phyloP scores from a whole-genome alignment of 2,329 filamentous ascomycete species.

The Rachicladosporium sp. region DNA sequence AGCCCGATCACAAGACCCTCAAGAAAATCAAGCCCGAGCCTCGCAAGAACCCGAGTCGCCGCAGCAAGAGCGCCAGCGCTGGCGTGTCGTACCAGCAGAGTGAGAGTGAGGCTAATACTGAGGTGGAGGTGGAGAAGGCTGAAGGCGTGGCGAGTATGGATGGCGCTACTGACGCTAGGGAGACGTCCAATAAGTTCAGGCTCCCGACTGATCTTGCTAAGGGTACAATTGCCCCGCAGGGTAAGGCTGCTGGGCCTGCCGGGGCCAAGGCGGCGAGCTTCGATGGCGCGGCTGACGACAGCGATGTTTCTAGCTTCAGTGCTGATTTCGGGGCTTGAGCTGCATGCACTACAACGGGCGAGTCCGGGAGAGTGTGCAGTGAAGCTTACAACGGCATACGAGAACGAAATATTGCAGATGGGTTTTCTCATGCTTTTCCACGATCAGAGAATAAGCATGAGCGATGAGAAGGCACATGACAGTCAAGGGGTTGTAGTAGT shows the following conservation, averaged over 20 bases:
- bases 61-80: constrained; percentile 4
- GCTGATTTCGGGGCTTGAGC: neutral
- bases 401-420: no score
- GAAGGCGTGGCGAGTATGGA: neutral
- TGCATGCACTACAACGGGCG: no score
- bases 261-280: neutral
- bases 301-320: constrained; percentile 4
- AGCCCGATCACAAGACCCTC: constrained; percentile 10
- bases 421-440: no score
- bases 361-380: no score
- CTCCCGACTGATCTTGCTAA: neutral
- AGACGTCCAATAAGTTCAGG: no score
- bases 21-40: constrained; percentile 4
- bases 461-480: no score
- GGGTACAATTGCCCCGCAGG: neutral
- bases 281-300: constrained; percentile 4
- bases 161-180: neutral
- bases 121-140: constrained; percentile 1
- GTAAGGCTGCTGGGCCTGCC: neutral
- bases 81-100: constrained; percentile 5
- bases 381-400: no score
- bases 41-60: constrained; percentile 10
- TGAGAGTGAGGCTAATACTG: constrained; percentile 1
- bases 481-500: no score
- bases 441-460: no score